phyloP scores from a whole-genome alignment of 306 rosid species.

The Astragalus glycyphyllos region DNA sequence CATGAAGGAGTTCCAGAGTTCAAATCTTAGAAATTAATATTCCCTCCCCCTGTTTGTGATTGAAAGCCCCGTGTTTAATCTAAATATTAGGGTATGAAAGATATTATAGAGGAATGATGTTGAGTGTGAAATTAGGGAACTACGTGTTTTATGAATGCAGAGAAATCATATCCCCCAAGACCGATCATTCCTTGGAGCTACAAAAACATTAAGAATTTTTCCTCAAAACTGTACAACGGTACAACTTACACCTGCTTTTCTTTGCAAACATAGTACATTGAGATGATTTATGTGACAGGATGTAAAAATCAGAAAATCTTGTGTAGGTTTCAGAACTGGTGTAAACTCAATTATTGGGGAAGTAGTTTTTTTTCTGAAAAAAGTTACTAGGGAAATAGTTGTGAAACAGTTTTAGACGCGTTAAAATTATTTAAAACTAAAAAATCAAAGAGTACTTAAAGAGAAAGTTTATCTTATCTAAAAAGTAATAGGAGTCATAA shows the following conservation, averaged over 20 bases:
- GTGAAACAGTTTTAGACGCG: background rate
- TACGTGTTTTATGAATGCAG: too few relatives aligned
- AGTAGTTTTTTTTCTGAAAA: too few relatives aligned
- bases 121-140: too few relatives aligned
- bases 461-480: background rate
- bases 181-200: background rate
- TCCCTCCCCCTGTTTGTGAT: too few relatives aligned
- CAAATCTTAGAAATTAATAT: too few relatives aligned
- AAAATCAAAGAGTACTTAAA: background rate
- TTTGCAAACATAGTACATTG: too few relatives aligned
- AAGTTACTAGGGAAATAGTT: background rate
- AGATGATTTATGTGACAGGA: background rate
- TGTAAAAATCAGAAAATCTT: background rate
- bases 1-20: too few relatives aligned
- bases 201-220: background rate
- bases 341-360: background rate
- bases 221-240: slow-evolving; percentile 34
- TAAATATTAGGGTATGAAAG: too few relatives aligned
- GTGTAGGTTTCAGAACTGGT: background rate
- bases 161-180: too few relatives aligned
- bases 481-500: background rate
- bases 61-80: too few relatives aligned
- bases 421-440: background rate
- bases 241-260: slow-evolving; percentile 43
- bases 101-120: too few relatives aligned